Evolutionary conservation across 2,329 filamentous ascomycete species (phyloP), one percentile per base, ranked within the genome.

Genomic region (Colletotrichum cuscutae): DNA sequence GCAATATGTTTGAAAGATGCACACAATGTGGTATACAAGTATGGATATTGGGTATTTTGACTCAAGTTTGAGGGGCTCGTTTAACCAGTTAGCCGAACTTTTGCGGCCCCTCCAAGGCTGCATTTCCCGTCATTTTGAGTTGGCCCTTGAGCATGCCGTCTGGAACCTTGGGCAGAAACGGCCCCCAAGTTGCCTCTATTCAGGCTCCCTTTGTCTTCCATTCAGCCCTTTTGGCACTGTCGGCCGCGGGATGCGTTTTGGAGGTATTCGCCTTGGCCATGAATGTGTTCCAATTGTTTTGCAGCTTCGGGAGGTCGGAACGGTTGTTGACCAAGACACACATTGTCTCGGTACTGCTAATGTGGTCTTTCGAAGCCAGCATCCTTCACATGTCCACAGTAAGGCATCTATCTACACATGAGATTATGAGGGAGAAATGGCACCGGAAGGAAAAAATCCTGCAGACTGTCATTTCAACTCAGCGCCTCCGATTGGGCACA

Each of bases 111-210:
- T 65, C 30, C 53, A 58, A 42, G 58, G 64, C 69, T 52, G 69
- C 69, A 46, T 63, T 37, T 53, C 28, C 53, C 52, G 32, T 42
- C 24, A 26, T 30, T 42, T 66, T 59, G 42, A 35, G n/a, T 54
- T 59, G 58, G 24, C 26, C 49, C 46, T 67, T 56, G 32, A 28
- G 37, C 42, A 24, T 62, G 57, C 63, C 13, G 35, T 37, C 42
- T 15, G 24, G 57, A 32, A 56, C 26, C 24, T 62, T 58, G 68
- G 69, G 58, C 65, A 63, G 30, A 64, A 69, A 68, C 35, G 35
- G 58, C 57, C 68, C 68, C 68, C 68, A 68, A 59, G 37, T 64
- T 64, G 32, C 58, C 70, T 30, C 60, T 46, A 53, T 42, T 42
- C 35, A 24, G 7, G 15, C 37, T 26, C 26, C 22, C 15, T 69